A percentile compares a stretch with the other conserved stretches of the same genome.
These are phyloP conservation scores for Neurospora sp. DNA, from an alignment of 2,329 filamentous ascomycete species.

Conservation along the genomic window DNA sequence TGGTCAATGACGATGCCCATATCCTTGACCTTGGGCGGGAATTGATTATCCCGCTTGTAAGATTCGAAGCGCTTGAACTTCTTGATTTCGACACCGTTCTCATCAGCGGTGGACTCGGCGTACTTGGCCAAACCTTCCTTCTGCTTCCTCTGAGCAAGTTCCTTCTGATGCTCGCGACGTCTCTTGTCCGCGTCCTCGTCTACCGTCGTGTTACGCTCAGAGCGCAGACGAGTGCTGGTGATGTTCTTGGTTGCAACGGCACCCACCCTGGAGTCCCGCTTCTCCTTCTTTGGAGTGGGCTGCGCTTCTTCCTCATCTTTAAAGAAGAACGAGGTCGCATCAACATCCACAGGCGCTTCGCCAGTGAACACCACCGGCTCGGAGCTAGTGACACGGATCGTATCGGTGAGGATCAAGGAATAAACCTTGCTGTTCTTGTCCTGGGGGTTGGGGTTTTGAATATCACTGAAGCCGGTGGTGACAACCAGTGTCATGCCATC, in stretches of 20 bases:
- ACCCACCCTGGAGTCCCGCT: slow-evolving; percentile 72
- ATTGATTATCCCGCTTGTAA: slow-evolving; percentile 94
- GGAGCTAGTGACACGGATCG: slow-evolving; percentile 72
- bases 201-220: slow-evolving; percentile 77
- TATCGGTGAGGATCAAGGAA: slow-evolving; percentile 84
- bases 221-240: slow-evolving; percentile 83
- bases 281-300: slow-evolving; percentile 81
- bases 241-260: slow-evolving; percentile 93
- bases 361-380: slow-evolving; percentile 87
- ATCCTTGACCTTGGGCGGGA: slow-evolving; percentile 74
- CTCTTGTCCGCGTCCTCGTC: slow-evolving; percentile 85
- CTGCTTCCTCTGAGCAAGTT: slow-evolving; percentile 78
- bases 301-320: slow-evolving; percentile 88
- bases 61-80: slow-evolving; percentile 99
- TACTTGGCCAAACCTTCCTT: slow-evolving; percentile 79
- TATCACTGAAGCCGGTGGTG: slow-evolving; percentile 80
- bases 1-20: slow-evolving; percentile 82
- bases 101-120: slow-evolving; percentile 70
- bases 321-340: slow-evolving; percentile 97
- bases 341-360: slow-evolving; percentile 81
- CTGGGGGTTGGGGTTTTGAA: slow-evolving; percentile 77
- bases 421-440: slow-evolving; percentile 87
- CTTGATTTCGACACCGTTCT: slow-evolving; percentile 89
- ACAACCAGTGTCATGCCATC: slow-evolving; percentile 96
- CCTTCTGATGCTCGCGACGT: slow-evolving; percentile 85